A percentile compares a stretch with the other conserved stretches of the same genome.
These are phyloP conservation scores for Ramularia collo-cygni DNA, from an alignment of 2,329 filamentous ascomycete genomes.

Conservation along the genomic window DNA sequence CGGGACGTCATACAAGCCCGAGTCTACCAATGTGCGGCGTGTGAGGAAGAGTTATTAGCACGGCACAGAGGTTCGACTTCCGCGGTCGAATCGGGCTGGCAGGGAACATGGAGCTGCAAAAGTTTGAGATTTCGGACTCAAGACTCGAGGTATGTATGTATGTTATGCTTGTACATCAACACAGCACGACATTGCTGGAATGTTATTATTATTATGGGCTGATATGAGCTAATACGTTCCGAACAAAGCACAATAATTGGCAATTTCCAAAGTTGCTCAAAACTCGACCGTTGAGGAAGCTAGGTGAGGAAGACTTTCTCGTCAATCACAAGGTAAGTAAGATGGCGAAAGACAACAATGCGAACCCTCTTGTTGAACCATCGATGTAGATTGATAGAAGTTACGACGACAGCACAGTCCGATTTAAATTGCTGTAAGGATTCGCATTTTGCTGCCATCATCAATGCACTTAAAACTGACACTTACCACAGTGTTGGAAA, in stretches of 20 bases:
- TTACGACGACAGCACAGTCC: conserved; percentile 30
- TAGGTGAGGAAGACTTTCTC: conserved; percentile 30
- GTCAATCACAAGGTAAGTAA: conserved; percentile 27
- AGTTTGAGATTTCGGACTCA: conserved; percentile 28
- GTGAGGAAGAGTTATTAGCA: no score
- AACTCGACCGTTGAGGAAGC: conserved; percentile 22
- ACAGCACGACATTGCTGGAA: no score
- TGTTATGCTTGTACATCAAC: no score
- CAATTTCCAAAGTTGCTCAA: conserved; percentile 26
- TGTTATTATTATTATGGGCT: neutral
- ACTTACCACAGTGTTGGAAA: conserved; percentile 15
- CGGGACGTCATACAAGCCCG: no score
- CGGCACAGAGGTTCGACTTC: no score
- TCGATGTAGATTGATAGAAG: conserved; percentile 26
- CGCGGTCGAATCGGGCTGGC: conserved; percentile 6
- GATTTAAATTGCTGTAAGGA: conserved; percentile 29
- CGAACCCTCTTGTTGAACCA: no score
- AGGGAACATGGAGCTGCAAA: conserved; percentile 20
- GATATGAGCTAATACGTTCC: conserved; percentile 6
- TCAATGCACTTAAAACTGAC: neutral
- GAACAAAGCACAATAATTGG: conserved; percentile 26
- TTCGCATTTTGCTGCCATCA: neutral
- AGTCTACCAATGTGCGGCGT: no score
- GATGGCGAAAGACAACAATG: no score
- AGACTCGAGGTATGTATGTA: conserved; percentile 26